Base-by-base conservation (phyloP, 768 basidiomycete species). In the Boletellus sp. region DNA sequence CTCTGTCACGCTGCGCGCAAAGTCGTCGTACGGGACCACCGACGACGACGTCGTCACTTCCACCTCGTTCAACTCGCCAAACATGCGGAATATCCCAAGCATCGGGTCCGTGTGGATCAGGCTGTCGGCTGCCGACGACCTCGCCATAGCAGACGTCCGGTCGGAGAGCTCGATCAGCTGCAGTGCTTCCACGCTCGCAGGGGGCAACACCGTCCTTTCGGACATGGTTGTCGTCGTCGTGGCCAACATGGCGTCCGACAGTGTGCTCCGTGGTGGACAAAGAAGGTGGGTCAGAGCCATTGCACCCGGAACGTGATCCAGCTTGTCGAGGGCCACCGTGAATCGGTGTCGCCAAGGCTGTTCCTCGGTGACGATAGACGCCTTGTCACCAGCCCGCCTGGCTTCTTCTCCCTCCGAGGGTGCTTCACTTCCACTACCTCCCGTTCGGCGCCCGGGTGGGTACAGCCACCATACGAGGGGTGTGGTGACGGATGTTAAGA, bases 271-370 rank as follows among this genome's bases (percentile, higher is more conserved):
- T 0, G 69, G 64, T 1, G 75, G 68, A 22, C 84, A 83, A 35
- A 97, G 73, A 48, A 97, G 81, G 61, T 94, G 88, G 0, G 89
- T 82, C 47, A 99, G 72, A 0, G 90, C 81, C 92, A 99, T 94
- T 69, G 91, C 84, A 9, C 87, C 81, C 0, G 94, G 86, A 1
- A 98, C 65, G 63, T 94, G 90, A 59, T 96, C 95, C 42, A 95
- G 72, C 64, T 85, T 90, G 65, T 95, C 93, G 16, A 98, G 78
- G 16, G 97, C 83, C 52, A 97, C 81, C 0, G 87, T 85, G 70
- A 94, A 90, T 9, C 83, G 77, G 3, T 74, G 76, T 43, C 78
- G 85, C 67, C 70, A 69, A 7, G 66, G 63, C 3, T 54, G 42
- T n/a, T 59, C 57, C 16, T 59, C 60, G 3, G 40, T 41, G 16